These are phyloP conservation scores for Podaxis sp. DNA, from an alignment of 768 basidiomycete genomes.

Conservation along the genomic window DNA sequence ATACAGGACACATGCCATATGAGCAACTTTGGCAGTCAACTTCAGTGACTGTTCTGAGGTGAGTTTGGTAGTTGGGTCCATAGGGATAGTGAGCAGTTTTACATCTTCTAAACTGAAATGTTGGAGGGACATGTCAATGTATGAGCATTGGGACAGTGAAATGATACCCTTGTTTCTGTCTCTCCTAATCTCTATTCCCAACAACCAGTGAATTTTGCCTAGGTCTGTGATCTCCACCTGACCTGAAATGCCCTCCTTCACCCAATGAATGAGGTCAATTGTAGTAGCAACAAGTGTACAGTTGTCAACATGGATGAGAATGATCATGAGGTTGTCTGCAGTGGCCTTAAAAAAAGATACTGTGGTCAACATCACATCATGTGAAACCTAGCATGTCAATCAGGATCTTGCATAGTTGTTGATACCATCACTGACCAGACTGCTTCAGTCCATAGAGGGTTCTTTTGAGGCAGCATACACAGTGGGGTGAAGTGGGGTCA, in stretches of 20 bases:
- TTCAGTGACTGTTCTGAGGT: too few relatives aligned
- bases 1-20: too few relatives aligned
- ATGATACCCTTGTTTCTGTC: too few relatives aligned
- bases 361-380: background rate
- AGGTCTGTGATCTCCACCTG: too few relatives aligned
- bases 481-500: background rate
- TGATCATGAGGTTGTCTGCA: conserved; percentile 13
- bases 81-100: conserved; percentile 24
- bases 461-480: conserved; percentile 23
- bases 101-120: conserved; percentile 23
- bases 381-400: conserved; percentile 18
- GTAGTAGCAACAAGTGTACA: conserved; percentile 23
- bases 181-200: too few relatives aligned
- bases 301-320: conserved; percentile 31
- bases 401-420: conserved; percentile 7
- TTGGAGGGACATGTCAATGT: too few relatives aligned
- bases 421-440: conserved; percentile 24
- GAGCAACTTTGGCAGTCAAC: too few relatives aligned
- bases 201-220: too few relatives aligned
- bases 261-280: too few relatives aligned
- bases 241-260: too few relatives aligned
- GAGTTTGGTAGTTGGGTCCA: conserved; percentile 15
- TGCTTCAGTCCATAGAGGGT: conserved; percentile 31
- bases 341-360: conserved; percentile 1
- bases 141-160: too few relatives aligned